Base-by-base conservation (phyloP, 169 alveolate genomes). In the Eimeria maxima region DNA sequence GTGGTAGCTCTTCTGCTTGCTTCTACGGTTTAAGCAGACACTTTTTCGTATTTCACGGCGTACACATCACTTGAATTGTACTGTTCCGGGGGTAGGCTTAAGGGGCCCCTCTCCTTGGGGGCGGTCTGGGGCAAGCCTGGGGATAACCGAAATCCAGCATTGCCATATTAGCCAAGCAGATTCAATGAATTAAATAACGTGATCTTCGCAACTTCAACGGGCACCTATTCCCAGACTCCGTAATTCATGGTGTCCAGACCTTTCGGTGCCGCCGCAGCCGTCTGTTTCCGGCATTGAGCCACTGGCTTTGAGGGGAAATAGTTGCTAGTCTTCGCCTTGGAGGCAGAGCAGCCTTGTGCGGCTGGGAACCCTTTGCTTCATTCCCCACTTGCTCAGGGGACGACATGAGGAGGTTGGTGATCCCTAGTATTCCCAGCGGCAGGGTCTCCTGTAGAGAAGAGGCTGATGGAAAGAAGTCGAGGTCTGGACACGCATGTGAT, bases 391-490 rank as follows among this genome's bases (percentile, higher is more conserved):
- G 38, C 78, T 38, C 57, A 84, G 92, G 78, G 71, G 92, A 27
- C 65, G 92, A 60, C 92, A 84, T 84, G 92, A 22, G 92, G 92
- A 74, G 33, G 74, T 76, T 67, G 47, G 60, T 84, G 71, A 44
- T 84, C 60, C 92, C 42, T 55, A 57, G 78, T 33, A 55, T 29
- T 84, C 3, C 44, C 92, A 53, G 22, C 92, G 76, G 57, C 76
- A 53, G 78, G 76, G 24, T 33, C 50, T 29, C 78, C 76, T 53
- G 76, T 60, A 84, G 71, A 29, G 50, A 67, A 84, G 22, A 55
- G 55, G 45, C 74, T 38, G 71, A 4, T 14, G 20, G 55, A 29
- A 29, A 38, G 42, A n/a, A 55, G 24, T 20, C 42, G 57, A 38
- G 92, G 29, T 29, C 55, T 84, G 92, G 55, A 84, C 33, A 47